phyloP scores from a whole-genome alignment of 768 basidiomycete genomes.

The Pulveroboletus frians region DNA sequence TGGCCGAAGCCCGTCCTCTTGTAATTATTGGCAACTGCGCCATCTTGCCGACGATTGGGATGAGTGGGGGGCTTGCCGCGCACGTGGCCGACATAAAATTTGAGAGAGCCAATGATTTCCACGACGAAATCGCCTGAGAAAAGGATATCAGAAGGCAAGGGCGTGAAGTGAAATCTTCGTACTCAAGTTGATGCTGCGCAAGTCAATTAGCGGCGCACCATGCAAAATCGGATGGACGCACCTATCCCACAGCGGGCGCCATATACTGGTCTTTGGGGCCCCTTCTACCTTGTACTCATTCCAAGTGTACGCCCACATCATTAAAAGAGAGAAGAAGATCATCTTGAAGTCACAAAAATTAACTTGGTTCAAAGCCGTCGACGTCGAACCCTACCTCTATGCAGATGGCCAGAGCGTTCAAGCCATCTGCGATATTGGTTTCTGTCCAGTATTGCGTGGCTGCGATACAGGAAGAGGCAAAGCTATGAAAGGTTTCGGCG shows the following conservation, averaged over 20 bases:
- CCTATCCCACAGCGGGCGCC: constrained; percentile 68
- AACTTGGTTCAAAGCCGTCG: constrained; percentile 2
- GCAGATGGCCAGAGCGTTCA: constrained; percentile 76
- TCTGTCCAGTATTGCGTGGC: constrained; percentile 80
- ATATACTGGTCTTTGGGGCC: constrained; percentile 47
- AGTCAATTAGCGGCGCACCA: constrained; percentile 2
- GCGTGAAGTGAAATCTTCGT: constrained; percentile 14
- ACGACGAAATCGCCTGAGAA: constrained; percentile 53
- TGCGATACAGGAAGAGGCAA: constrained; percentile 12
- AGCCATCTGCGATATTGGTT: constrained; percentile 79
- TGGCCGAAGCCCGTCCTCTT: constrained; percentile 34
- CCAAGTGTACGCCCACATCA: constrained; percentile 80
- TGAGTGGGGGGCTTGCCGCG: constrained; percentile 30
- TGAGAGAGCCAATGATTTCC: constrained; percentile 61
- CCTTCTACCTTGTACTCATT: constrained; percentile 58
- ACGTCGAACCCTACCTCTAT: constrained; percentile 55
- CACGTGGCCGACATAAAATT: constrained; percentile 49
- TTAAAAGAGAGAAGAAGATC: constrained; percentile 71
- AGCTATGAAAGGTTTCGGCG: background rate
- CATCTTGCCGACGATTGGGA: constrained; percentile 14
- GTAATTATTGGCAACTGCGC: constrained; percentile 19
- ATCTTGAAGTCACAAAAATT: constrained; percentile 43
- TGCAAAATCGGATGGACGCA: constrained; percentile 10
- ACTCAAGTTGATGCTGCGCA: constrained; percentile 43
- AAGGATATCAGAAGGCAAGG: constrained; percentile 5